Percentiles rank a stretch among this genome's conserved stretches.
Conservation (phyloP, 345 rosid species). For the Anastatica hierochuntica region DNA sequence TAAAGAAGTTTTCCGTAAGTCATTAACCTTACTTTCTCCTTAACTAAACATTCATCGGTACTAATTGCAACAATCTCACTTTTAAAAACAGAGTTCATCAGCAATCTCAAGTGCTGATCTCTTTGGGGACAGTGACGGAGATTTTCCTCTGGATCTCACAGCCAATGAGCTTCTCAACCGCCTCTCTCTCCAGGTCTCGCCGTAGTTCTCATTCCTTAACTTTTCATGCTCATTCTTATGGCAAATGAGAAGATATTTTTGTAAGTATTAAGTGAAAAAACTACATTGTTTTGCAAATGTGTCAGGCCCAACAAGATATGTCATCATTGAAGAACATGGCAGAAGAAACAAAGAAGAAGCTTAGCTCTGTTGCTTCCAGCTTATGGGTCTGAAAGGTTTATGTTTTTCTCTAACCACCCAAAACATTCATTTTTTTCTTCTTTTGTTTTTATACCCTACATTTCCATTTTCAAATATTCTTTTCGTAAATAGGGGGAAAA, state of each 20-base stretch:
- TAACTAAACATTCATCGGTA: background rate
- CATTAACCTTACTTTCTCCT: background rate
- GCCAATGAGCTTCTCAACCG: constrained; percentile 86
- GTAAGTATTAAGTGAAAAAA: no score
- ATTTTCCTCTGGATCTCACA: constrained; percentile 55
- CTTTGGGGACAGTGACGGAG: constrained; percentile 53
- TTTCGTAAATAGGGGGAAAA: no score
- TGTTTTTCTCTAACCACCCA: background rate
- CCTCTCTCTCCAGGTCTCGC: constrained; percentile 97
- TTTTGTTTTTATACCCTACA: no score
- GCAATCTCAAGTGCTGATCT: constrained; percentile 97
- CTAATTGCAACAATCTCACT: no score
- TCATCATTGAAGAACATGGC: constrained; percentile 89
- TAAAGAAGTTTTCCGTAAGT: constrained; percentile 90
- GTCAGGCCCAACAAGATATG: constrained; percentile 87
- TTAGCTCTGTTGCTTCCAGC: constrained; percentile 72
- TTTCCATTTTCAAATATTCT: no score
- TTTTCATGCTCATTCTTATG: constrained; percentile 30
- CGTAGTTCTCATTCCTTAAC: no score
- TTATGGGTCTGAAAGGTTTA: constrained; percentile 26
- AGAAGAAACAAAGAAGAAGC: constrained; percentile 94
- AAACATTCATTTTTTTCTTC: no score
- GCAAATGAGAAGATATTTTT: no score
- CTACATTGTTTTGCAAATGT: constrained; percentile 40
- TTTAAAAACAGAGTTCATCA: constrained; percentile 80